Base-by-base conservation (phyloP, 140 eudicot species). In the Erigeron philadelphicus region DNA sequence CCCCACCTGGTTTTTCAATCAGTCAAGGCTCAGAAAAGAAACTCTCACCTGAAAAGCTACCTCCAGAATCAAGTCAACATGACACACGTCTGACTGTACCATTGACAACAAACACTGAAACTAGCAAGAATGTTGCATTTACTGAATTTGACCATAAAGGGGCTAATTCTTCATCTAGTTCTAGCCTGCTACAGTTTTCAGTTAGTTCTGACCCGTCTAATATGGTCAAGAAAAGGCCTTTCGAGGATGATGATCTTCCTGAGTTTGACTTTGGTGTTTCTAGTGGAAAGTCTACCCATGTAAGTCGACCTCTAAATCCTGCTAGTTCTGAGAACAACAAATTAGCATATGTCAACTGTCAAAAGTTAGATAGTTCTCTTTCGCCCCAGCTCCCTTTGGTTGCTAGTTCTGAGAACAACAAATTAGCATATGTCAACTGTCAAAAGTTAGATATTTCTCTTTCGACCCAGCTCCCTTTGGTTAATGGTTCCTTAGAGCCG, bases 181-280 rank as follows among this genome's bases (percentile, higher is more conserved):
- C 52, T 23, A 46, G 54, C 25, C 49, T 75, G 0, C 16, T 68
- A 13, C 66, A 18, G 54, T 73, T 70, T 65, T 45, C 77, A 6
- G 56, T 45, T 11, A 16, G 48, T 19, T 23, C 79, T 12, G 74
- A 55, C 63, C 53, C 76, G 17, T 61, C 61, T 71, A 64, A 71
- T 74, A 43, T 41, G 43, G 52, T 17, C 13, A 63, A 48, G 19
- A 55, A 60, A 43, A 66, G 70, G 25, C 21, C 57, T 61, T 66
- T 70, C 38, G 85, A 78, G 44, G 95, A 84, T 67, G 90, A 87
- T 64, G 95, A 87, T 82, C 95, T 84, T 76, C 95, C 95, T 12
- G 90, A 87, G 77, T 87, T 70, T 82, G 90, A 87, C 85, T 87
- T 87, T 38, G 73, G 79, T 44, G 58, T 61, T 45, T 70, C 82